Percentiles rank a stretch among this genome's conserved stretches.
Evolutionary conservation across 2,329 filamentous ascomycete genomes (phyloP).

Genomic region (Tolypocladium sp.): DNA sequence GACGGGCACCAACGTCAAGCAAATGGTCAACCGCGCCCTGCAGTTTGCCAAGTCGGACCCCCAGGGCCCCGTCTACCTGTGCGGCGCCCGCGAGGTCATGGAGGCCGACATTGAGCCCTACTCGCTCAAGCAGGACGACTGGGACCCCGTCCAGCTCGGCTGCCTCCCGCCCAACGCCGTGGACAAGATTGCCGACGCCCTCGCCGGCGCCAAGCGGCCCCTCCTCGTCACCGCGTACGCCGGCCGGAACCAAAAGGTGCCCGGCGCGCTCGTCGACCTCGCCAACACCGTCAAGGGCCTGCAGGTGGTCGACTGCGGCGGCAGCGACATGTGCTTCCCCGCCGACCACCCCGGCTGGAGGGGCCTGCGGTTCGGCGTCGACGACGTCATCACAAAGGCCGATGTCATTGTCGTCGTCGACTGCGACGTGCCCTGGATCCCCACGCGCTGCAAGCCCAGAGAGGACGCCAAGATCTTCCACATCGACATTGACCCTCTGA

Average conservation of each 20-base stretch:
- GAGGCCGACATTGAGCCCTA: conserved; percentile 76
- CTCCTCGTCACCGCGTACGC: conserved; percentile 63
- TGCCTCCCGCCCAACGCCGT: conserved; percentile 45
- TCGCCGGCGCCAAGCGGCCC: conserved; percentile 56
- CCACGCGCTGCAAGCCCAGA: conserved; percentile 56
- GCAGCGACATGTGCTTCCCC: conserved; percentile 75
- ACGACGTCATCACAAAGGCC: conserved; percentile 64
- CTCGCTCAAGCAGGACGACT: conserved; percentile 56
- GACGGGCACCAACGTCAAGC: conserved; percentile 76
- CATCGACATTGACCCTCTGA: conserved; percentile 56
- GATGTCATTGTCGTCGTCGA: conserved; percentile 81
- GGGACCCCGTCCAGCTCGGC: conserved; percentile 62
- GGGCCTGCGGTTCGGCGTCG: conserved; percentile 64
- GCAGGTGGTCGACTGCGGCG: conserved; percentile 65
- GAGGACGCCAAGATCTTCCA: conserved; percentile 49
- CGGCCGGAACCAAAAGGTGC: conserved; percentile 57
- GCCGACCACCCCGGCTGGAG: conserved; percentile 59
- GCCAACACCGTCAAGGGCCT: conserved; percentile 60
- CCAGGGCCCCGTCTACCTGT: conserved; percentile 71
- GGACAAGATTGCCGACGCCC: conserved; percentile 49
- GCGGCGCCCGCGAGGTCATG: conserved; percentile 72
- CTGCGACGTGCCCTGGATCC: conserved; percentile 90
- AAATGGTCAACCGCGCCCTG: conserved; percentile 77
- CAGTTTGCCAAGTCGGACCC: conserved; percentile 74
- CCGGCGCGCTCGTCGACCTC: conserved; percentile 54